Evolutionary conservation across 2,329 filamentous ascomycete genomes (phyloP).

Genomic region (Annulohypoxylon truncatum): DNA sequence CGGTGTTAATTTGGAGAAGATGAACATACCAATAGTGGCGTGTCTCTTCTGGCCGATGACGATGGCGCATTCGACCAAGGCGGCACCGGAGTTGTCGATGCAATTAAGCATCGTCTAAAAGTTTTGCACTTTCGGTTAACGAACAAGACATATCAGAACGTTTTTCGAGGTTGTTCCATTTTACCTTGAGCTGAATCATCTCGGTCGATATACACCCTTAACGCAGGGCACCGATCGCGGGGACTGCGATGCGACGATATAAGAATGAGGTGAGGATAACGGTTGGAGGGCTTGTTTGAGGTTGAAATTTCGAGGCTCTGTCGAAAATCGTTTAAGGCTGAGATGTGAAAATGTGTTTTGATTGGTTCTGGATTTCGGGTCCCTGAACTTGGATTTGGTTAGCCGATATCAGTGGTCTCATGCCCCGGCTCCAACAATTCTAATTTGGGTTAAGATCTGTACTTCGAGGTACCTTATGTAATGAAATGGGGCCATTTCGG

Average conservation of each 20-base stretch:
- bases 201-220: constrained; percentile 55
- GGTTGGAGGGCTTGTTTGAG: constrained; percentile 12
- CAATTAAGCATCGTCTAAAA: constrained; percentile 93
- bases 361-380: constrained; percentile 18
- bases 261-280: not conserved
- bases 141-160: not conserved
- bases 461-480: not conserved
- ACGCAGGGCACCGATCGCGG: constrained; percentile 34
- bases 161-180: not conserved
- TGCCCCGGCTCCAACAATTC: constrained; percentile 3
- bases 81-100: constrained; percentile 99
- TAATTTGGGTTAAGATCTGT: not conserved
- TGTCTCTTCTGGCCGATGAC: constrained; percentile 90
- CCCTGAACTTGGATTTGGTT: constrained; percentile 16
- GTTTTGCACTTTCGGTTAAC: constrained; percentile 6
- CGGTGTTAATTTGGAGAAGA: not conserved
- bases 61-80: constrained; percentile 95
- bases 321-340: constrained; percentile 33
- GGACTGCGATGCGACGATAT: constrained; percentile 19
- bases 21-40: constrained; percentile 82
- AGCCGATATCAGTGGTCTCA: constrained; percentile 8
- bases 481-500: not conserved
- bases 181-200: constrained; percentile 93
- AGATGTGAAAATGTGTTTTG: constrained; percentile 14
- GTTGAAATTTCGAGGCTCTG: constrained; percentile 39